Evolutionary conservation across 768 basidiomycete genomes (phyloP).

Genomic region (Sporobolomyces roseus): DNA sequence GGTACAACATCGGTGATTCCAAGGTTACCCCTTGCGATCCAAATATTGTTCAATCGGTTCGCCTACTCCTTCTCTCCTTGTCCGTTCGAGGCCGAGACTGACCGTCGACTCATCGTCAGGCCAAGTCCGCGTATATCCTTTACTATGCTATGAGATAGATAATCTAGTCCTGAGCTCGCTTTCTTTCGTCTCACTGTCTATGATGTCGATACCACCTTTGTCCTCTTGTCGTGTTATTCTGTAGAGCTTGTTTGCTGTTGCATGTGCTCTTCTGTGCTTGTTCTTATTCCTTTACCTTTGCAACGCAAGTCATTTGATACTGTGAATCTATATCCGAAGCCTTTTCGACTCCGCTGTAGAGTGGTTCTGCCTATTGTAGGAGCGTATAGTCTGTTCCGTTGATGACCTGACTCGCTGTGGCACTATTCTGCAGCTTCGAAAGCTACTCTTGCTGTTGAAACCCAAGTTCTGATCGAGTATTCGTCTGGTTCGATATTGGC

Average conservation of each 20-base stretch:
- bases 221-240: no score
- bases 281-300: no score
- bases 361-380: no score
- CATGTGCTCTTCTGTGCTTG: no score
- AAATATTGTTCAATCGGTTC: constrained; percentile 58
- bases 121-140: constrained; percentile 47
- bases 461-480: constrained; percentile 31
- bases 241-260: no score
- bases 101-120: constrained; percentile 11
- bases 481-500: constrained; percentile 18
- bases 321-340: no score
- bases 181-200: no score
- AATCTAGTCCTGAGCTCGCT: no score
- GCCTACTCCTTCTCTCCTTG: neutral
- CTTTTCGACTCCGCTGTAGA: no score
- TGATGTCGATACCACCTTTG: no score
- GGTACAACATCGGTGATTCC: constrained; percentile 93
- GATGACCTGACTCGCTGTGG: constrained; percentile 9
- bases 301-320: no score
- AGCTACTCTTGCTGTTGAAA: neutral
- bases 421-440: constrained; percentile 7
- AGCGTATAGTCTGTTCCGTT: no score
- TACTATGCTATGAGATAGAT: constrained; percentile 45
- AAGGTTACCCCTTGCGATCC: constrained; percentile 75
- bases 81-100: neutral